phyloP scores from a whole-genome alignment of 495 filamentous ascomycete genomes.

The Stereocaulon alpinum region DNA sequence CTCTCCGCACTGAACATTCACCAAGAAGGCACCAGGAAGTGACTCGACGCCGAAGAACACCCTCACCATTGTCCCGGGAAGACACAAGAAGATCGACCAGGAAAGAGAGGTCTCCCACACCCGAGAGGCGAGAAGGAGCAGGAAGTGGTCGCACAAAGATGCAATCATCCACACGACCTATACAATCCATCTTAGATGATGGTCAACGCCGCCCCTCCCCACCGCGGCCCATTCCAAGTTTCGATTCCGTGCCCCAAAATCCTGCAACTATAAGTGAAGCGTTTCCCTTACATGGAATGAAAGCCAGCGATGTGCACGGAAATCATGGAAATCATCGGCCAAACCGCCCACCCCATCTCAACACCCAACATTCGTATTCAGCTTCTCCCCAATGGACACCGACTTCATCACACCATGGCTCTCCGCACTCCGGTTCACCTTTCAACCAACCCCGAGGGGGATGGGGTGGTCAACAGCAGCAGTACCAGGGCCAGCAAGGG shows the following conservation, averaged over 20 bases:
- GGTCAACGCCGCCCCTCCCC: constrained; percentile 32
- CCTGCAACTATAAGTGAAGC: constrained; percentile 25
- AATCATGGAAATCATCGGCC: constrained; percentile 26
- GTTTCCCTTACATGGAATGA: constrained; percentile 32
- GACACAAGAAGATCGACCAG: background rate
- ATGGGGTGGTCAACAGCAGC: constrained; percentile 45
- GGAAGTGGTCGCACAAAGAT: constrained; percentile 22
- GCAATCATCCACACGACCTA: constrained; percentile 25
- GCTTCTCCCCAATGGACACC: constrained; percentile 52
- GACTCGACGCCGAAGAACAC: background rate
- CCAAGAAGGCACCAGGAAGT: constrained; percentile 3
- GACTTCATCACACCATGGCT: constrained; percentile 52
- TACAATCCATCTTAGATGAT: constrained; percentile 24
- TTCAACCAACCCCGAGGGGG: constrained; percentile 46
- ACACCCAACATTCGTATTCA: constrained; percentile 40
- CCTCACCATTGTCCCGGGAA: background rate
- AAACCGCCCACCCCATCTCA: constrained; percentile 29
- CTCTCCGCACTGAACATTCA: background rate
- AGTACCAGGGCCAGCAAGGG: constrained; percentile 51
- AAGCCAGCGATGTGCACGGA: constrained; percentile 26
- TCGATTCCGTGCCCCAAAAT: constrained; percentile 27
- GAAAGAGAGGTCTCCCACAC: constrained; percentile 1
- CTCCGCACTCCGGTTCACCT: constrained; percentile 57
- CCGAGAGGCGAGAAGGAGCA: constrained; percentile 7
- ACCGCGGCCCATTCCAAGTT: constrained; percentile 29